Conservation (phyloP, 257 asterid genomes). For the Nicotiana tabacum region DNA sequence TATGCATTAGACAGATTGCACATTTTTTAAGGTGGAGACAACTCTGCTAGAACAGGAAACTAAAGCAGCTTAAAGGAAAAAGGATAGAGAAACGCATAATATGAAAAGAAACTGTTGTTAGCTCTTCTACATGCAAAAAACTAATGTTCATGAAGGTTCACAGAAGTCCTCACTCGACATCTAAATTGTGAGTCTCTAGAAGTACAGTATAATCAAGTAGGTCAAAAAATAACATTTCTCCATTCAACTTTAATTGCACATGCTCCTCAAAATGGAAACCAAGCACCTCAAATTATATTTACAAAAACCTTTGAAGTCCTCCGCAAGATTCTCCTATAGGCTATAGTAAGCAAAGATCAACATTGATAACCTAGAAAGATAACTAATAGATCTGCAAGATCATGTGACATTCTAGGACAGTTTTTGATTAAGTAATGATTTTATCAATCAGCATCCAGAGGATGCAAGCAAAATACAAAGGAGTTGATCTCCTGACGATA, state of each 20-base stretch:
- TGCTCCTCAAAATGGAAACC: background rate
- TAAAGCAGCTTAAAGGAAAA: constrained; percentile 3
- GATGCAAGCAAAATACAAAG: background rate
- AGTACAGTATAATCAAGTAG: background rate
- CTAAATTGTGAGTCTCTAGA: background rate
- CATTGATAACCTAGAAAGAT: background rate
- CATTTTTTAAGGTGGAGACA: background rate
- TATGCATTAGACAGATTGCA: background rate
- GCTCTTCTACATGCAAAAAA: background rate
- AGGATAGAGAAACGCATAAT: background rate
- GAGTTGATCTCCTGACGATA: background rate
- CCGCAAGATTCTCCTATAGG: background rate
- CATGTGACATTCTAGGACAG: background rate
- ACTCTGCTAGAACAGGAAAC: background rate
- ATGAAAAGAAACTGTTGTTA: background rate
- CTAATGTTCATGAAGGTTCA: background rate
- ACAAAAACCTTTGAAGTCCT: background rate
- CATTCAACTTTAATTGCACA: background rate
- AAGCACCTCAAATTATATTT: background rate
- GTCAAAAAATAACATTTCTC: background rate
- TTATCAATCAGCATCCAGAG: background rate
- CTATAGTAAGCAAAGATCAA: background rate
- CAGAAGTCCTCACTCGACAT: background rate
- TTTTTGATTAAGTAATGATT: no score
- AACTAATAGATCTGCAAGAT: background rate